Evolutionary conservation across 768 basidiomycete genomes (phyloP), one percentile per base, ranked within the genome.

Genomic region (Rhizopogon sp.): DNA sequence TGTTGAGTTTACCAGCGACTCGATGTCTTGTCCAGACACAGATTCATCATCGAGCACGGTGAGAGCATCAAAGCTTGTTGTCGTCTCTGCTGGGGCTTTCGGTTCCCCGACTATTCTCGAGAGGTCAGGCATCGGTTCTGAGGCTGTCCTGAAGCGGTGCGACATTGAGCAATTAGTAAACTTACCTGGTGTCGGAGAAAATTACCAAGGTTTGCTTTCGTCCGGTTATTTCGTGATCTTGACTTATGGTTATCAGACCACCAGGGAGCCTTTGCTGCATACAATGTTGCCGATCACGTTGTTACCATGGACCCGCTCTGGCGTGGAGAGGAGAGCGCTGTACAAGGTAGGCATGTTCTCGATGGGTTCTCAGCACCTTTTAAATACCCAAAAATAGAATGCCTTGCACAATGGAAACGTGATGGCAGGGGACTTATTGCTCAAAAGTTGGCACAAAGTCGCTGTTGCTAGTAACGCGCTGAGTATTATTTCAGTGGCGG

Each of bases 181-280:
- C 51, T 78, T 90, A 13, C 87, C 87, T 1, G 85, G 85, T n/a
- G 88, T 92, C 2, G 89, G 89, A n/a, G 84, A 87, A 61, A 80
- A 88, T 60, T 82, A 79, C 53, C 74, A 77, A 66, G 82, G 82
- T 79, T 50, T 40, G 65, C 52, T 16, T n/a, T 35, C 8, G 20
- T 10, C n/a, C 35, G 1, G 17, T 25, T 10, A 28, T 39, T 22
- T n/a, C 44, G 14, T 7, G 11, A n/a, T 6, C 44, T 11, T 20
- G 13, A 25, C 8, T 33, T 20, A 5, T 9, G 29, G 16, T 17
- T 9, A 28, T 35, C 39, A 72, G 53, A 75, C 71, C 71, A 73
- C 53, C 66, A 64, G 10, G 58, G 66, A 8, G 49, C 62, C 1
- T 61, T 69, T 28, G 46, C 54, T 6, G 56, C 64, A 2, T 84